A percentile compares a stretch with the other conserved stretches of the same genome.
These are phyloP conservation scores for Hypoxylon cercidicola DNA, from an alignment of 495 filamentous ascomycete genomes.

Conservation along the genomic window DNA sequence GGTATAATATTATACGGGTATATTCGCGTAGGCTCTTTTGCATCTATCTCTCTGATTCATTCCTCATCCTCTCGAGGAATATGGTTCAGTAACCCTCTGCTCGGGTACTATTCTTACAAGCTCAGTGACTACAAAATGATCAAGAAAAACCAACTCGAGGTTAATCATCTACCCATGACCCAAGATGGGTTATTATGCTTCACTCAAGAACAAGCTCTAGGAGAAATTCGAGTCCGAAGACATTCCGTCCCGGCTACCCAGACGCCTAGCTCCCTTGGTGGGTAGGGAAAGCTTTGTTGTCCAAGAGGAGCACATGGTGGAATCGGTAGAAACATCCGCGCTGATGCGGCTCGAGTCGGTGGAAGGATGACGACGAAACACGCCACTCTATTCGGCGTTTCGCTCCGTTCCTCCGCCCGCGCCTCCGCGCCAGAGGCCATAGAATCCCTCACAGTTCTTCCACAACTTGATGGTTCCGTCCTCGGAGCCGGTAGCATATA, in stretches of 20 bases:
- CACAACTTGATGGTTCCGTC: constrained; percentile 96
- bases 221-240: not conserved
- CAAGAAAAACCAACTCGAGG: constrained; percentile 2
- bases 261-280: not conserved
- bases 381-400: constrained; percentile 38
- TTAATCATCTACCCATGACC: constrained; percentile 11
- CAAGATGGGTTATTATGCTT: constrained; percentile 4
- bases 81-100: constrained; percentile 7
- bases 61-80: constrained; percentile 6
- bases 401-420: constrained; percentile 33
- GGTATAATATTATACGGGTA: too few relatives aligned
- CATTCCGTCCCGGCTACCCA: not conserved
- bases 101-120: constrained; percentile 3
- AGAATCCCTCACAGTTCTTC: constrained; percentile 68
- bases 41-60: constrained; percentile 12
- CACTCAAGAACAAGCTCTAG: not conserved
- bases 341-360: constrained; percentile 14
- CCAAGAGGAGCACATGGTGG: constrained; percentile 12
- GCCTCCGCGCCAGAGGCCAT: constrained; percentile 62
- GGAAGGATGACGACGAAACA: constrained; percentile 13
- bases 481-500: constrained; percentile 96
- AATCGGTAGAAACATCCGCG: constrained; percentile 8
- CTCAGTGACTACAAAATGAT: constrained; percentile 16
- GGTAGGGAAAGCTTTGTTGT: not conserved
- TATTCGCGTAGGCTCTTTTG: constrained; percentile 15